Percentiles rank a stretch among this genome's conserved stretches.
Evolutionary conservation across 1,284 basidiomycete species (phyloP).

Genomic region (Leccinum subrobustum): DNA sequence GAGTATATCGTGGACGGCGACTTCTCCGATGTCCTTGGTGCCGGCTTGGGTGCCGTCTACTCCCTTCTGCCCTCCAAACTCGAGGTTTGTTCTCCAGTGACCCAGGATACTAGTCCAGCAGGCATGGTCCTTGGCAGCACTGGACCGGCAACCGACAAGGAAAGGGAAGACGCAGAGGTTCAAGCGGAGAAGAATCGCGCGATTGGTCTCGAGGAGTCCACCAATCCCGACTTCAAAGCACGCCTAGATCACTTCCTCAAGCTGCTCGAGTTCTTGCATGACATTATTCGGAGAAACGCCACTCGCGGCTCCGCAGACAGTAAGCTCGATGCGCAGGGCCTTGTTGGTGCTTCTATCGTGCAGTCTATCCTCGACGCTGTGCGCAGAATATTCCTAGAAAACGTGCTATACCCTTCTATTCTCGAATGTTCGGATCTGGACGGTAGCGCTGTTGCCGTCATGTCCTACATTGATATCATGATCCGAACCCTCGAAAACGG

Average conservation of each 20-base stretch:
- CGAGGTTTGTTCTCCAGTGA: conserved; percentile 53
- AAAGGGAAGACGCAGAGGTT: conserved; percentile 56
- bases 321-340: conserved; percentile 51
- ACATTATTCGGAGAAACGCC: conserved; percentile 72
- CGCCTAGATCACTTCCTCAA: conserved; percentile 89
- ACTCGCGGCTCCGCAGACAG: conserved; percentile 40
- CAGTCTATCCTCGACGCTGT: conserved; percentile 82
- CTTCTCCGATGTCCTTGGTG: conserved; percentile 94
- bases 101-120: conserved; percentile 39
- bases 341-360: conserved; percentile 76
- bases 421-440: conserved; percentile 91
- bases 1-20: conserved; percentile 95
- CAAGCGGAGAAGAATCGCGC: conserved; percentile 53
- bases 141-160: conserved; percentile 48
- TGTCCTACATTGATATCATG: conserved; percentile 94
- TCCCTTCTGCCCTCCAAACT: conserved; percentile 89
- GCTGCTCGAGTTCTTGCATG: conserved; percentile 89
- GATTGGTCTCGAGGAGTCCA: conserved; percentile 74
- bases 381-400: conserved; percentile 86
- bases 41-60: conserved; percentile 92
- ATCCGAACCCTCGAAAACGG: conserved; percentile 75
- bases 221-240: conserved; percentile 72
- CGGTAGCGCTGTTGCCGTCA: conserved; percentile 93
- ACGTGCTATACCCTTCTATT: conserved; percentile 91
- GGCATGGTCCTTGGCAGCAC: conserved; percentile 69